phyloP scores from a whole-genome alignment of 164 flowering plant species.

The Taxillus chinensis region DNA sequence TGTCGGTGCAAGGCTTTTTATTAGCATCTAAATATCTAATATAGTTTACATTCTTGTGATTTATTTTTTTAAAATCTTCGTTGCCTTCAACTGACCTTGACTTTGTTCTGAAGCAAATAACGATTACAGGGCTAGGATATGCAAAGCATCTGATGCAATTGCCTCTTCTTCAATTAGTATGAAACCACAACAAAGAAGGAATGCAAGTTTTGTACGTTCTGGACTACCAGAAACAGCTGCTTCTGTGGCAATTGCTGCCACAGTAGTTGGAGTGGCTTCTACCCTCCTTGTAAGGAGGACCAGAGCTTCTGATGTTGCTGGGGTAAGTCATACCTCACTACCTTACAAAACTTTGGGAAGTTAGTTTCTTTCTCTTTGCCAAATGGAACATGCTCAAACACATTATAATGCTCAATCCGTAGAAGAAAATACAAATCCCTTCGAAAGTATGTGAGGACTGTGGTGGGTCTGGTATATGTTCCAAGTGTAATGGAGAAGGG shows the following conservation, averaged over 20 bases:
- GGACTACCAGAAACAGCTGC: conserved; percentile 73
- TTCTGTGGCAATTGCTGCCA: conserved; percentile 65
- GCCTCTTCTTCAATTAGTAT: conserved; percentile 10
- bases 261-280: conserved; percentile 84
- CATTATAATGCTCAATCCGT: too few species aligned
- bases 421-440: conserved; percentile 29
- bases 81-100: conserved; percentile 6
- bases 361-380: too few species aligned
- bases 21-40: too few species aligned
- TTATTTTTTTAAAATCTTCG: too few species aligned
- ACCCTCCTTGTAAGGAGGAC: conserved; percentile 45
- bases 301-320: conserved; percentile 34
- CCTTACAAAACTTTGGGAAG: too few species aligned
- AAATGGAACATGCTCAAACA: too few species aligned
- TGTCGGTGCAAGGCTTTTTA: too few species aligned
- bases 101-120: conserved; percentile 22
- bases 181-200: conserved; percentile 20
- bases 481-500: conserved; percentile 94
- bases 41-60: too few species aligned
- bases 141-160: conserved; percentile 1
- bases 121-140: conserved; percentile 13
- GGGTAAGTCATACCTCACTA: conserved; percentile 27
- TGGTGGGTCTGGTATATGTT: conserved; percentile 83
- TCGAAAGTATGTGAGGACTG: conserved; percentile 64
- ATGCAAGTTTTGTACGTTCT: conserved; percentile 16